Conservation (phyloP, 805 yeast genomes). For the Lipomyces orientalis region DNA sequence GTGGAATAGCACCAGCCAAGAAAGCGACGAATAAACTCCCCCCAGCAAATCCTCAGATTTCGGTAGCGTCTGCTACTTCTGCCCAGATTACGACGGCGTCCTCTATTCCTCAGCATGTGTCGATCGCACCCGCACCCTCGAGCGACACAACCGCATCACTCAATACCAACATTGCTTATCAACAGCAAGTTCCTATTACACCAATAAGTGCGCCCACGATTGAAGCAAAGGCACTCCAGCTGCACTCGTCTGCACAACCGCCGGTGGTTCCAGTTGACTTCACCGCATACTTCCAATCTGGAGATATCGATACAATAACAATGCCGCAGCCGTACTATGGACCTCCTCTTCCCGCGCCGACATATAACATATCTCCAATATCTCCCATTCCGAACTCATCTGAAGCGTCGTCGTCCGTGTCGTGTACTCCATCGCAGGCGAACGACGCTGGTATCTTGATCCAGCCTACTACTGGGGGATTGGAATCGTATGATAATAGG, state of each 20-base stretch:
- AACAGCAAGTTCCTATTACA: background rate
- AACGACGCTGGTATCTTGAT: background rate
- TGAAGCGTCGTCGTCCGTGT: background rate
- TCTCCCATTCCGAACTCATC: background rate
- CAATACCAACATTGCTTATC: background rate
- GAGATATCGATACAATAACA: constrained; percentile 12
- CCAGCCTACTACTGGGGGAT: background rate
- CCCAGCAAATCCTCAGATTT: background rate
- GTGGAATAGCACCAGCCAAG: constrained; percentile 29
- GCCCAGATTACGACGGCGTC: background rate
- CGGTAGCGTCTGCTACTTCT: background rate
- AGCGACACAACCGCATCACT: background rate
- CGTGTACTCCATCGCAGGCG: constrained; percentile 1
- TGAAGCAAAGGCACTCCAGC: constrained; percentile 1
- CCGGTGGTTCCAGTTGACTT: constrained; percentile 25
- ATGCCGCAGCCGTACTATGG: background rate
- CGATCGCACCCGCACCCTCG: background rate
- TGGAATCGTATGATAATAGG: background rate
- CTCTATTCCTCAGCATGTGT: background rate
- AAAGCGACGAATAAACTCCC: background rate
- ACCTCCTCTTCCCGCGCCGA: background rate
- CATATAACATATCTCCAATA: background rate
- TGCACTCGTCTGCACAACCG: background rate
- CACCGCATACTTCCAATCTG: constrained; percentile 33
- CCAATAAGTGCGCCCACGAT: background rate